These are phyloP conservation scores for Xylaria sp. DNA, from an alignment of 2,329 filamentous ascomycete species.

Conservation along the genomic window DNA sequence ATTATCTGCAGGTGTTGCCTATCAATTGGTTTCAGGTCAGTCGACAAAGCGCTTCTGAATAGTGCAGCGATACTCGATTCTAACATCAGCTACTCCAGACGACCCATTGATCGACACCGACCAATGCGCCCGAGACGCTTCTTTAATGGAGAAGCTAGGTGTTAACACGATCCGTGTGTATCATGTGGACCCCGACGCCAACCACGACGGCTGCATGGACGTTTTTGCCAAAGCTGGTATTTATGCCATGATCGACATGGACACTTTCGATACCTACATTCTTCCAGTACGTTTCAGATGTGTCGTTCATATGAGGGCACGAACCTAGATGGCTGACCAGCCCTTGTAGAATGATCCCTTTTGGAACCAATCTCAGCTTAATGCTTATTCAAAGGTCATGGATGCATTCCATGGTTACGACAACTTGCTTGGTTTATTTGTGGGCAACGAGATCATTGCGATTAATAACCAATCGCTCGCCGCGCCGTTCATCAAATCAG, in stretches of 20 bases:
- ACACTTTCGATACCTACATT: constrained; percentile 74
- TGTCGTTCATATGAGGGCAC: background rate
- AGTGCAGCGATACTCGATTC: background rate
- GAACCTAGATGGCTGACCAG: constrained; percentile 3
- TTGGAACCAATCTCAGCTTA: constrained; percentile 76
- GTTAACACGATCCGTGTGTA: constrained; percentile 88
- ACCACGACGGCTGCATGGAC: constrained; percentile 82
- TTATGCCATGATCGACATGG: constrained; percentile 83
- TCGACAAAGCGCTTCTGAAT: constrained; percentile 10
- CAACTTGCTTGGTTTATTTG: constrained; percentile 82
- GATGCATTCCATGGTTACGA: constrained; percentile 78
- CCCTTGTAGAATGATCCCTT: constrained; percentile 58
- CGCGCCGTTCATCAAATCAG: constrained; percentile 84
- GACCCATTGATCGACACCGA: constrained; percentile 78
- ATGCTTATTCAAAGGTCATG: constrained; percentile 72
- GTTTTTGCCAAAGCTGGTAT: constrained; percentile 81
- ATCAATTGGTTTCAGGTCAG: constrained; percentile 59
- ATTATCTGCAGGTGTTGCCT: constrained; percentile 72
- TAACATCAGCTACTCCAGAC: constrained; percentile 43
- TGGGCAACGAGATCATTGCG: constrained; percentile 88
- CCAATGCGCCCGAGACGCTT: constrained; percentile 78
- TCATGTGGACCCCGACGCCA: constrained; percentile 73
- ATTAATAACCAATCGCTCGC: constrained; percentile 62
- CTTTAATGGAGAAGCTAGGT: constrained; percentile 79
- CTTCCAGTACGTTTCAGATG: constrained; percentile 54